Evolutionary conservation across 495 filamentous ascomycete genomes (phyloP), one percentile per base, ranked within the genome.

Genomic region (Xylaria curta): DNA sequence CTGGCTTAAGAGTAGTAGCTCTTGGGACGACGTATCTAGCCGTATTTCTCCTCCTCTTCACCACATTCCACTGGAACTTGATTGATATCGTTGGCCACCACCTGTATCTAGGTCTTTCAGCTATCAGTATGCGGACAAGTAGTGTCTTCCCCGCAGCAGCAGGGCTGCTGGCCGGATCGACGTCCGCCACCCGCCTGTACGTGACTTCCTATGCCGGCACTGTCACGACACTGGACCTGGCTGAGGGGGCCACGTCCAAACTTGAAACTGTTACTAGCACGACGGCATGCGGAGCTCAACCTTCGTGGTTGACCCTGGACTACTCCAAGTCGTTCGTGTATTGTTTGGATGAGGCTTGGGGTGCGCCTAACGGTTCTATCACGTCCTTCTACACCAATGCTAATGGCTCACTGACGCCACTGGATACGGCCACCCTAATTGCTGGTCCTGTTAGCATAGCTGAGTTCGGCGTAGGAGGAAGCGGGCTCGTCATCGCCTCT

Each of bases 201-300:
- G 87, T 86, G 70, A 84, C 88, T 15, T 89, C 89, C 31, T 92
- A 92, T 83, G 81, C 81, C 66, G 89, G 89, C 58, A 84, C 80
- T 42, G 78, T 91, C 73, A 88, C 88, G 70, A 85, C 86, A 17
- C 82, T 91, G 26, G 77, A 82, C 58, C 83, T 90, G 54, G 65
- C 75, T 46, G 47, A 69, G 17, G 71, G 71, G 49, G 74, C 73
- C 53, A 60, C 66, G 62, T 76, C 76, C 69, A 75, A 74, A 68
- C 76, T 86, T 60, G 75, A 73, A 66, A 71, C 71, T 31, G 68
- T 85, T 53, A 80, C 85, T 46, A 78, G 81, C 26, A 80, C 84
- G 38, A 78, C 83, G 51, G 82, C 79, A 36, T 91, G 89, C 79
- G 86, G 82, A 17, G 72, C 74, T 24, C 86, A 87, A 73, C 86